Conservation (phyloP, 2,329 filamentous ascomycete species). For the Parafenestella ontariensis region DNA sequence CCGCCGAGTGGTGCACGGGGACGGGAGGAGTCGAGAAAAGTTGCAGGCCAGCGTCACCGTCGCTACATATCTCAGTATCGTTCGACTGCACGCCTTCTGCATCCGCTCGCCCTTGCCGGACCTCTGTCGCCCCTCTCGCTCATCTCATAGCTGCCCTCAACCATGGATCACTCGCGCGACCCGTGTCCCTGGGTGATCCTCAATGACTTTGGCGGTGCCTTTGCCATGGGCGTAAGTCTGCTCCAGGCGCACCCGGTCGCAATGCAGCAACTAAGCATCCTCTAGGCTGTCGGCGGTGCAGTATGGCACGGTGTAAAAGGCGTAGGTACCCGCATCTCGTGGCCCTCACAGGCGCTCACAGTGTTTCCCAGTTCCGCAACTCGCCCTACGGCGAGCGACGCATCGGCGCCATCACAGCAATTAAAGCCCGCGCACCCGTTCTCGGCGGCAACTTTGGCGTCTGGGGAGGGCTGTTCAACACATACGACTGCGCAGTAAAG, state of each 20-base stretch:
- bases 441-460: conserved; percentile 97
- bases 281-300: conserved; percentile 52
- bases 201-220: conserved; percentile 97
- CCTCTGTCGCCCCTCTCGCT: neutral
- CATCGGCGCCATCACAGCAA: conserved; percentile 92
- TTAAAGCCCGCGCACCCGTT: conserved; percentile 96
- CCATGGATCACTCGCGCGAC: conserved; percentile 94
- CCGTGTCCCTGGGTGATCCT: conserved; percentile 96
- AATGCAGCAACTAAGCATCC: conserved; percentile 15
- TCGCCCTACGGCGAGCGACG: conserved; percentile 83
- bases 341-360: conserved; percentile 14
- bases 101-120: conserved; percentile 18
- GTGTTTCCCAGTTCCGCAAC: conserved; percentile 41
- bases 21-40: conserved; percentile 38
- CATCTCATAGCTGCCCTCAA: conserved; percentile 9
- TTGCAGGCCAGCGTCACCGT: conserved; percentile 39
- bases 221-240: conserved; percentile 86
- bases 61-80: too few relatives aligned
- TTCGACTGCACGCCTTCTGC: conserved; percentile 17
- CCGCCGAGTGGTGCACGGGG: conserved; percentile 25
- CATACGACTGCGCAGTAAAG: conserved; percentile 96
- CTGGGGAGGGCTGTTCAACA: conserved; percentile 95
- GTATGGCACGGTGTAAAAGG: conserved; percentile 98
- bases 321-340: conserved; percentile 58
- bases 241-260: neutral